Base-by-base conservation (phyloP, 177 flowering plant genomes). In the Tripterygium wilfordii region DNA sequence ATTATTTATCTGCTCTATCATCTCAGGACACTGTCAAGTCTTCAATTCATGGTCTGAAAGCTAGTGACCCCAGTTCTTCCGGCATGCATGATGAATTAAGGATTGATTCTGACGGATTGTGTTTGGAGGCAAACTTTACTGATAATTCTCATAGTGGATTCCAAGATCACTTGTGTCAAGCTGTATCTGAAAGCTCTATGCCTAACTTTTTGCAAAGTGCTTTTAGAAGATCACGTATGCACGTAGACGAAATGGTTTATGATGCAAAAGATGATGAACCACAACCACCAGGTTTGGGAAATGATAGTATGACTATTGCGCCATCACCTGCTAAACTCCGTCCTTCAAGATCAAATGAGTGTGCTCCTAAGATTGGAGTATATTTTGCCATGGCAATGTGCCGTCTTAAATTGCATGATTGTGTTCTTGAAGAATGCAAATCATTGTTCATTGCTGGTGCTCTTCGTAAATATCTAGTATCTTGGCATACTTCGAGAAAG, bases 391-490 rank as follows among this genome's bases (percentile, higher is more conserved):
- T 75, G 61, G 82, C 96, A 53, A 51, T 79, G 40, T 84, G 64
- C 64, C 70, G 92, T 25, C 89, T 77, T 53, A 85, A 76, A 69
- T 53, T 94, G 67, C 88, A 85, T 57, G 70, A 79, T 42, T 64
- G 60, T 46, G 85, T 77, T 17, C 70, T 85, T 29, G 63, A 60
- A 36, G 77, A 79, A 46, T 85, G 86, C 77, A 78, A 48, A 48
- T 54, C 72, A 7, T 46, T 56, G 8, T 54, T 65, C 44, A 5
- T 64, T 48, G 60, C 70, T 42, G 61, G 19, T 66, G 33, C 54
- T 51, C 66, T 83, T 48, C 36, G 45, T 29, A 53, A 64, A 10
- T 64, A 55, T 43, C 39, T 78, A 28, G 48, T 20, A 6, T 57
- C 74, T 28, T 56, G 65, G 65, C 33, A 31, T 46, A 51, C 51